Conservation (phyloP, 345 rosid species). For the Laguncularia racemosa region DNA sequence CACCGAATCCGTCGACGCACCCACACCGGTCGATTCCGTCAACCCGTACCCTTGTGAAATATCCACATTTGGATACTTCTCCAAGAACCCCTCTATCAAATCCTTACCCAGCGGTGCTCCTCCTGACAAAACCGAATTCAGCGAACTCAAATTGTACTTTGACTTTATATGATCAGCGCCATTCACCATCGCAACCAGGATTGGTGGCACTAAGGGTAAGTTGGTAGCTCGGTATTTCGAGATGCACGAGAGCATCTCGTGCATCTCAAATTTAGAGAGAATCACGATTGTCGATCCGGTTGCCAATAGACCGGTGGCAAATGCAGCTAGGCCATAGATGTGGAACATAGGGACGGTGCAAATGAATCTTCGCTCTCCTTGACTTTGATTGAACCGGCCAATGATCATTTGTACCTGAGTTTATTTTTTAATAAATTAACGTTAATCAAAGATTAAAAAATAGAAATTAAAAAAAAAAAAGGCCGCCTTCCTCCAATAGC, state of each 20-base stretch:
- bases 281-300: slow-evolving; percentile 60
- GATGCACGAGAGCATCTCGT: slow-evolving; percentile 58
- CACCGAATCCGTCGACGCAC: slow-evolving; percentile 45
- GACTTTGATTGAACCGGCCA: slow-evolving; percentile 19
- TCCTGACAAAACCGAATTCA: slow-evolving; percentile 42
- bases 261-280: slow-evolving; percentile 64
- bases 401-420: neutral
- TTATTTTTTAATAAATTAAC: neutral
- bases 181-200: slow-evolving; percentile 49
- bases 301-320: slow-evolving; percentile 57
- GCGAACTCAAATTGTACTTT: slow-evolving; percentile 56
- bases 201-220: slow-evolving; percentile 61
- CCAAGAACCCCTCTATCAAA: slow-evolving; percentile 52
- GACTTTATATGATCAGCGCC: slow-evolving; percentile 38
- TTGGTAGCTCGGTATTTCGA: slow-evolving; percentile 43
- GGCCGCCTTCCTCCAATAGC: too few species aligned
- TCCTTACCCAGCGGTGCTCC: slow-evolving; percentile 86
- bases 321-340: slow-evolving; percentile 65
- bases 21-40: slow-evolving; percentile 69
- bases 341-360: slow-evolving; percentile 95
- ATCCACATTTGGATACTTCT: slow-evolving; percentile 41
- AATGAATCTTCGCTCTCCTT: slow-evolving; percentile 39
- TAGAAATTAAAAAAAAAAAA: too few species aligned
- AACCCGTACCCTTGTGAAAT: slow-evolving; percentile 69
- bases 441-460: too few species aligned